Percentiles rank a stretch among this genome's conserved stretches.
phyloP scores from a whole-genome alignment of 2,329 filamentous ascomycete species.

The Calonectria leucothoes region DNA sequence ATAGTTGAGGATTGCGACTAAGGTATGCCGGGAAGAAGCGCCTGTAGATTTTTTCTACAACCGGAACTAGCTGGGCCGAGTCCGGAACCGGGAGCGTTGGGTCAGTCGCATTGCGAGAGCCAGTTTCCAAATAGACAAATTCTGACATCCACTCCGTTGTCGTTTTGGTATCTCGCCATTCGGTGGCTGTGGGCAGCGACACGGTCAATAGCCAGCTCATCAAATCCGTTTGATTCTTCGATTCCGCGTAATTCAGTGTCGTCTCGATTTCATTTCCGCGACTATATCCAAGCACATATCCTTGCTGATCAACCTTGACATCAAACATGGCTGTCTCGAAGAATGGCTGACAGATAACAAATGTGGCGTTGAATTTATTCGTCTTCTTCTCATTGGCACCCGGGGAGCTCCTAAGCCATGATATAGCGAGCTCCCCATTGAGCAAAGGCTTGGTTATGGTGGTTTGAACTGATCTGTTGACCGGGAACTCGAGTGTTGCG shows the following conservation, averaged over 20 bases:
- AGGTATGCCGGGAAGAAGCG: not conserved
- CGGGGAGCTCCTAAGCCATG: not conserved
- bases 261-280: not conserved
- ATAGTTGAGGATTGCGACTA: not conserved
- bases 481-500: too few relatives aligned
- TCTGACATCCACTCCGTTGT: not conserved
- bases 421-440: not conserved
- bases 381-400: not conserved
- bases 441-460: too few relatives aligned
- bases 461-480: too few relatives aligned
- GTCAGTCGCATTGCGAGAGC: not conserved
- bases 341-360: not conserved
- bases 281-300: not conserved
- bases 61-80: not conserved
- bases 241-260: not conserved
- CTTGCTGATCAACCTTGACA: not conserved
- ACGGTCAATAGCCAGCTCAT: too few relatives aligned
- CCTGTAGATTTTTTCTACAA: not conserved
- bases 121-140: not conserved
- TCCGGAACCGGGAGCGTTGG: not conserved
- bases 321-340: slow-evolving; percentile 9
- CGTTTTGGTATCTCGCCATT: not conserved
- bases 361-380: not conserved
- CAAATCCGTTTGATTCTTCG: too few relatives aligned
- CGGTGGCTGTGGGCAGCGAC: too few relatives aligned